Conservation (phyloP, 2,329 filamentous ascomycete species). For the Aspergillus glaucus region DNA sequence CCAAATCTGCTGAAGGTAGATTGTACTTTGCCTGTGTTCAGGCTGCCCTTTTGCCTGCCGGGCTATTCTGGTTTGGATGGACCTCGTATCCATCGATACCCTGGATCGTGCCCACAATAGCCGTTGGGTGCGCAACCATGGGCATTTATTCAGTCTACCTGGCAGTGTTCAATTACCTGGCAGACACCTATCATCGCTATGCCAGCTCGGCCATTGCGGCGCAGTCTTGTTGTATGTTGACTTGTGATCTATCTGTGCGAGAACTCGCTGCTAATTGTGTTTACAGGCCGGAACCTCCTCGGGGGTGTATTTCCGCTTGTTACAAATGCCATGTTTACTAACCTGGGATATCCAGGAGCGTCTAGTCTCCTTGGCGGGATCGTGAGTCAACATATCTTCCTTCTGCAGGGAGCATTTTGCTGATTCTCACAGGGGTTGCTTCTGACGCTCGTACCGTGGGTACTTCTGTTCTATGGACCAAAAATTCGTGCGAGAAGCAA, state of each 20-base stretch:
- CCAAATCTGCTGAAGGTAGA: slow-evolving; percentile 62
- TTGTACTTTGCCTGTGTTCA: slow-evolving; percentile 80
- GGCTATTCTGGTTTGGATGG: slow-evolving; percentile 77
- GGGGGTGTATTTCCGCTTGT: slow-evolving; percentile 76
- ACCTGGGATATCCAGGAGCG: slow-evolving; percentile 64
- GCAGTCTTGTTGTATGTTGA: slow-evolving; percentile 63
- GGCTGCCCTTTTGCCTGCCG: slow-evolving; percentile 66
- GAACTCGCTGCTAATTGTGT: background rate
- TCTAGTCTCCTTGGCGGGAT: slow-evolving; percentile 72
- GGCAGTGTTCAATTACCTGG: slow-evolving; percentile 86
- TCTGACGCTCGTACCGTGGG: slow-evolving; percentile 80
- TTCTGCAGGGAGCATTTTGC: slow-evolving; percentile 3
- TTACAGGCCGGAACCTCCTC: slow-evolving; percentile 61
- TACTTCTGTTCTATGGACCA: slow-evolving; percentile 71
- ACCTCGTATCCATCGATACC: slow-evolving; percentile 56
- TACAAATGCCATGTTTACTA: slow-evolving; percentile 64
- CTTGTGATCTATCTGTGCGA: too few species aligned
- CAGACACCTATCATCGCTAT: slow-evolving; percentile 79
- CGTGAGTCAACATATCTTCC: slow-evolving; percentile 31
- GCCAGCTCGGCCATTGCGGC: slow-evolving; percentile 80
- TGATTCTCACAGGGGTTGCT: slow-evolving; percentile 36
- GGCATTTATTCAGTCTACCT: slow-evolving; percentile 84
- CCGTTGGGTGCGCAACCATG: slow-evolving; percentile 68
- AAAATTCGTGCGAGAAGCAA: slow-evolving; percentile 68
- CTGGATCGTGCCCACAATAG: slow-evolving; percentile 67